A percentile compares a stretch with the other conserved stretches of the same genome.
Evolutionary conservation across 352 stramenopile genomes (phyloP).

Genomic region (Globisporangium recalcitrans): DNA sequence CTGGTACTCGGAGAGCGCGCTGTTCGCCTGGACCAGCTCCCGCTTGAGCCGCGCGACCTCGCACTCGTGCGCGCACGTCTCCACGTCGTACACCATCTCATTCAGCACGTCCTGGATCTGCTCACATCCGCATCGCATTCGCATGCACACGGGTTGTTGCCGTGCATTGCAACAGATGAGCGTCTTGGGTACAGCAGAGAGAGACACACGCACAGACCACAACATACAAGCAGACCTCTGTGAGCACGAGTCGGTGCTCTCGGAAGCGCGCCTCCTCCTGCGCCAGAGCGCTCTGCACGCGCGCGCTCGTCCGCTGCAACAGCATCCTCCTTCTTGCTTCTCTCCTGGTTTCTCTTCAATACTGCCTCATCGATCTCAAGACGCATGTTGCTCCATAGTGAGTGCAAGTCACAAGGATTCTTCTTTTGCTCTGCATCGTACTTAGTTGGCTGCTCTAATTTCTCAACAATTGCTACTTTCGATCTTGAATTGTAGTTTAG

Average conservation of each 20-base stretch:
- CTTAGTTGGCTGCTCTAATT: too few species aligned
- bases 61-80: conserved; percentile 55
- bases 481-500: too few species aligned
- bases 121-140: neutral
- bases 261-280: conserved; percentile 37
- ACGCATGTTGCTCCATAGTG: too few species aligned
- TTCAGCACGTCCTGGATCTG: conserved; percentile 64
- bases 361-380: too few species aligned
- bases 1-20: conserved; percentile 38
- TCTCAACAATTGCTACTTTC: too few species aligned
- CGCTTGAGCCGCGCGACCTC: conserved; percentile 32
- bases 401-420: too few species aligned
- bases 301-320: conserved; percentile 30
- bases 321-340: conserved; percentile 17
- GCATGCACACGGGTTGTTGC: neutral
- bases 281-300: conserved; percentile 33
- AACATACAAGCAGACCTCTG: conserved; percentile 26
- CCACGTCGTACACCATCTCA: conserved; percentile 84
- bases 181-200: neutral
- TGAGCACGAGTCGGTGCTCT: conserved; percentile 37
- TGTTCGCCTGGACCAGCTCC: conserved; percentile 33
- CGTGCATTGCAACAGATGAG: neutral
- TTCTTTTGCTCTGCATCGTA: too few species aligned
- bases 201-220: neutral
- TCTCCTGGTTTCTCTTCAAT: neutral